These are phyloP conservation scores for Knoxdaviesia proteae DNA, from an alignment of 2,329 filamentous ascomycete species.

Conservation along the genomic window DNA sequence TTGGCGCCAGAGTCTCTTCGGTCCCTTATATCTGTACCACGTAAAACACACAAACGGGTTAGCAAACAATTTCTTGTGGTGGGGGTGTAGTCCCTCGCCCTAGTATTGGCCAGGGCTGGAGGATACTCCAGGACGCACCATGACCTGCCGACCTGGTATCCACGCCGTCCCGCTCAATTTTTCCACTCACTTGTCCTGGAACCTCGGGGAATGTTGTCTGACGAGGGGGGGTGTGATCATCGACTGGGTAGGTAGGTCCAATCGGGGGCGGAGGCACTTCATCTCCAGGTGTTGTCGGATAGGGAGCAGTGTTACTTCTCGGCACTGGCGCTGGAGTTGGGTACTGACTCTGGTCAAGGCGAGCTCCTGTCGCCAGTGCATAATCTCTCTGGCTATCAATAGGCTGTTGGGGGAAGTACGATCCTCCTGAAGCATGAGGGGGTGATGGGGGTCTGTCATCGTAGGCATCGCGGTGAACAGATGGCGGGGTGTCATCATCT, in stretches of 20 bases:
- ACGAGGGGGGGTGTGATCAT: slow-evolving; percentile 10
- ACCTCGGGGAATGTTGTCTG: slow-evolving; percentile 9
- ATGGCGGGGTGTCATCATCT: slow-evolving; percentile 8
- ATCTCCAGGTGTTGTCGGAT: slow-evolving; percentile 13
- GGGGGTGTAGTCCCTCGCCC: slow-evolving; percentile 12
- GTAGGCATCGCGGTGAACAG: slow-evolving; percentile 15
- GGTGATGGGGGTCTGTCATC: slow-evolving; percentile 21
- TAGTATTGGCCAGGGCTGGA: slow-evolving; percentile 7
- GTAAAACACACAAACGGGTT: neutral
- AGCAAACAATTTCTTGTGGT: neutral
- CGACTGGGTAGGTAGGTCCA: slow-evolving; percentile 9
- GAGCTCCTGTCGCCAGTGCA: neutral
- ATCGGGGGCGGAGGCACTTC: slow-evolving; percentile 17
- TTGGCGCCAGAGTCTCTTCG: too few species aligned
- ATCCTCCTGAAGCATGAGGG: slow-evolving; percentile 28
- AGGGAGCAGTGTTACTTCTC: slow-evolving; percentile 10
- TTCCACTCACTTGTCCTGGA: slow-evolving; percentile 8
- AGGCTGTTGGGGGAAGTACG: slow-evolving; percentile 23
- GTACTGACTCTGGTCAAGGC: slow-evolving; percentile 9
- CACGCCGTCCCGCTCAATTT: too few species aligned
- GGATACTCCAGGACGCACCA: too few species aligned
- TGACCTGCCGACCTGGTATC: too few species aligned
- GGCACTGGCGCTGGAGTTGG: slow-evolving; percentile 4
- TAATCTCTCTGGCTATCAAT: slow-evolving; percentile 8
- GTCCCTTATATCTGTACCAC: neutral